phyloP scores from a whole-genome alignment of 371 early-diverging fungal genomes.

The Gilbertella persicaria region DNA sequence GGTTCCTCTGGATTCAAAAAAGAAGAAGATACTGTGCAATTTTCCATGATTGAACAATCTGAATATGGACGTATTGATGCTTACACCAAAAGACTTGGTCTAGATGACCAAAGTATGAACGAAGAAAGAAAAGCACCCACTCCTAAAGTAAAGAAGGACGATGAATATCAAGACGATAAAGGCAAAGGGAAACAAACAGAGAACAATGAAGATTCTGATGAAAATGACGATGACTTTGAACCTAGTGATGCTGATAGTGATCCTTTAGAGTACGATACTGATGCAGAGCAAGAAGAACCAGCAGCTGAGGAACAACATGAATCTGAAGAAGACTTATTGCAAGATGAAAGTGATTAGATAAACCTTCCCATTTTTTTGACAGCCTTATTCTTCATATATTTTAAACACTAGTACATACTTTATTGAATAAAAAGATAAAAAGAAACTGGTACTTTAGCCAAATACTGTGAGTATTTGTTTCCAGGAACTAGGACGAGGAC shows the following conservation, averaged over 20 bases:
- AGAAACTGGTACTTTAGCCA: too few species aligned
- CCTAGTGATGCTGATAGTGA: constrained; percentile 44
- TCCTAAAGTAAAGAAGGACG: constrained; percentile 4
- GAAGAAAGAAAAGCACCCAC: constrained; percentile 41
- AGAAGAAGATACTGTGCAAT: constrained; percentile 35
- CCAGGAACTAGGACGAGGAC: too few species aligned
- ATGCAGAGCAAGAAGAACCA: constrained; percentile 23
- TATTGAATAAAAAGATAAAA: too few species aligned
- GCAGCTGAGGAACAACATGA: constrained; percentile 14
- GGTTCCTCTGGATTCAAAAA: constrained; percentile 24
- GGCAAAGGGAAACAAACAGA: constrained; percentile 24
- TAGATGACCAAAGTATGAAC: constrained; percentile 47
- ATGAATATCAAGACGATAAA: constrained; percentile 2
- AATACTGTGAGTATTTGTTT: too few species aligned
- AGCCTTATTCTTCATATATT: neutral
- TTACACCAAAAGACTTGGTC: constrained; percentile 42
- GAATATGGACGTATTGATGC: constrained; percentile 52
- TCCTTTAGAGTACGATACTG: constrained; percentile 47
- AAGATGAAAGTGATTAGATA: constrained; percentile 21
- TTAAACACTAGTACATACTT: neutral
- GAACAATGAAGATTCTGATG: constrained; percentile 32
- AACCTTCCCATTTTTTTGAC: neutral
- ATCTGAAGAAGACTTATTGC: constrained; percentile 15
- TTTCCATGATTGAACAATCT: constrained; percentile 60
- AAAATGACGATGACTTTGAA: constrained; percentile 41